Evolutionary conservation across 2,329 filamentous ascomycete species (phyloP).

Genomic region (Kalaharituber pfeilii): DNA sequence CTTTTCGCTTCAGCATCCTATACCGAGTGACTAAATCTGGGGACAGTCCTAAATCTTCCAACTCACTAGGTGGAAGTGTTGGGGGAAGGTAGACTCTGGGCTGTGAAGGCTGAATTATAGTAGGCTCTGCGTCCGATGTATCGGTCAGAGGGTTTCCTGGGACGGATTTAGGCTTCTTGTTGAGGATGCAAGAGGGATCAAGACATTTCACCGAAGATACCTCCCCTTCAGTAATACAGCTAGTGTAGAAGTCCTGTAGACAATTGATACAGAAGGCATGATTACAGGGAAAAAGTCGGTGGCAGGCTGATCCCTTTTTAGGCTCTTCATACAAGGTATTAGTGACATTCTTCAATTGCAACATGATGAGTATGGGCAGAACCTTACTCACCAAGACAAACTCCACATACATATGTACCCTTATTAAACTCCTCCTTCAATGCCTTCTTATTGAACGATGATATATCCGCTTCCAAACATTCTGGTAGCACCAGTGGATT

Average conservation of each 20-base stretch:
- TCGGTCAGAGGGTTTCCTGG: conserved; percentile 12
- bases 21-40: conserved; percentile 66
- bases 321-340: conserved; percentile 41
- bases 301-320: conserved; percentile 69
- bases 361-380: background rate
- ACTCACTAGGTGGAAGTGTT: conserved; percentile 22
- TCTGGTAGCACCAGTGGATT: conserved; percentile 30
- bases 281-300: conserved; percentile 63
- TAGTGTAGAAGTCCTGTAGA: conserved; percentile 75
- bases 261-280: conserved; percentile 89
- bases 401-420: conserved; percentile 14
- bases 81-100: conserved; percentile 6
- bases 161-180: conserved; percentile 12
- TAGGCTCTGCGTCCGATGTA: background rate
- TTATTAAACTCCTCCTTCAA: conserved; percentile 61
- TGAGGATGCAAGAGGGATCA: conserved; percentile 46
- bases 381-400: conserved; percentile 11
- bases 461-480: conserved; percentile 43
- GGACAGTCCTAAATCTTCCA: conserved; percentile 45
- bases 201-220: conserved; percentile 64
- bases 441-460: conserved; percentile 62
- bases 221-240: conserved; percentile 71
- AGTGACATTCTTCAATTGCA: conserved; percentile 1
- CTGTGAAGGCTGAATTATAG: background rate
- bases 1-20: conserved; percentile 79